Conservation (phyloP, 139 green algal species). For the Picochlorum sp. region DNA sequence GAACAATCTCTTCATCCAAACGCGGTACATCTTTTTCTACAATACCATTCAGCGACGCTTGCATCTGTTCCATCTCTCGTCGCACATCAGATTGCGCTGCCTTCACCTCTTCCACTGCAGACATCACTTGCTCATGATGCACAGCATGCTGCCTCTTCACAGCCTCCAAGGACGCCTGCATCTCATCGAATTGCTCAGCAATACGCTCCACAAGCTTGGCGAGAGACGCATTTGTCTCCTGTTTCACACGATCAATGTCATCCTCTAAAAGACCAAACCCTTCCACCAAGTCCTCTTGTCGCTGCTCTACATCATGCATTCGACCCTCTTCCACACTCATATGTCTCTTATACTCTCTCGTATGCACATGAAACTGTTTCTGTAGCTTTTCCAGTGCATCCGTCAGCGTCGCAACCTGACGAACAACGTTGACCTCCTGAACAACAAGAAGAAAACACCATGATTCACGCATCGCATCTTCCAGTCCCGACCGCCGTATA, state of each 20-base stretch:
- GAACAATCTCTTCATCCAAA: background rate
- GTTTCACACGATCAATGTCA: background rate
- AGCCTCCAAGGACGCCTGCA: constrained; percentile 25
- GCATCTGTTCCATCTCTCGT: background rate
- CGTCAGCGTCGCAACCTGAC: constrained; percentile 2
- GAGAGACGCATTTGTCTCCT: constrained; percentile 10
- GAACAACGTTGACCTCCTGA: constrained; percentile 24
- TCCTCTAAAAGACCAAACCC: background rate
- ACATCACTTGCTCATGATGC: background rate
- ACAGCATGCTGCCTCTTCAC: constrained; percentile 1
- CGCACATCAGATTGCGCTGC: background rate
- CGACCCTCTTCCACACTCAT: constrained; percentile 6
- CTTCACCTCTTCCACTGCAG: background rate
- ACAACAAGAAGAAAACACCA: background rate
- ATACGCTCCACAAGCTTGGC: constrained; percentile 14
- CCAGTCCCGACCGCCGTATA: too few relatives aligned
- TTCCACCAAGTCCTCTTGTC: constrained; percentile 10
- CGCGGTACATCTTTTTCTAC: background rate
- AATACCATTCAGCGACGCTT: background rate
- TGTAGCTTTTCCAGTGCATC: constrained; percentile 15
- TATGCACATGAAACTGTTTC: constrained; percentile 10
- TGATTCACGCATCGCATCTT: background rate
- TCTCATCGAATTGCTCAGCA: constrained; percentile 34
- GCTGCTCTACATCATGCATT: constrained; percentile 24
- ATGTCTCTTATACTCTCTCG: constrained; percentile 21